A percentile compares a stretch with the other conserved stretches of the same genome.
phyloP scores from a whole-genome alignment of 2,329 filamentous ascomycete species.

The Bipolaris gigantea region DNA sequence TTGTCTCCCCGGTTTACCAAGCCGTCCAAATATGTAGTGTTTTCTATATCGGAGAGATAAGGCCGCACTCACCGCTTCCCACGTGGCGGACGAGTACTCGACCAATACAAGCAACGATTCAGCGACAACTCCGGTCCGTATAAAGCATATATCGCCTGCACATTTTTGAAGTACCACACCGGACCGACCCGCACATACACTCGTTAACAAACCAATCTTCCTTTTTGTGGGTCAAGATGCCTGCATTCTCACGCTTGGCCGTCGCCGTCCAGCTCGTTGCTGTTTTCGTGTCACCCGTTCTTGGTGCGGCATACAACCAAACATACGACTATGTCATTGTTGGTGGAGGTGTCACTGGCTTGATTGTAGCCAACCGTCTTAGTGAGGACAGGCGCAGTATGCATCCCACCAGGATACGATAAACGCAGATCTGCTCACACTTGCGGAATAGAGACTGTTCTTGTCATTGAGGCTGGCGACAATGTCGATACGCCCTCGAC shows the following conservation, averaged over 20 bases:
- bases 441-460: constrained; percentile 20
- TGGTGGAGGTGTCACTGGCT: constrained; percentile 35
- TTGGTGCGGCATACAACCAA: constrained; percentile 13
- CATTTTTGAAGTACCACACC: constrained; percentile 1
- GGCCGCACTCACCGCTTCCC: constrained; percentile 16
- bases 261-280: constrained; percentile 29
- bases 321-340: constrained; percentile 40
- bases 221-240: constrained; percentile 22
- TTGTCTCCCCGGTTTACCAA: constrained; percentile 4
- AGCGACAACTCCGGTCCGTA: constrained; percentile 13
- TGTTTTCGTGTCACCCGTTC: constrained; percentile 24
- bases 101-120: constrained; percentile 15
- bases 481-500: constrained; percentile 27
- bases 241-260: constrained; percentile 31
- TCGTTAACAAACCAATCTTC: constrained; percentile 18
- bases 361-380: constrained; percentile 35
- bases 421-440: constrained; percentile 1
- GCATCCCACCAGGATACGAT: not conserved
- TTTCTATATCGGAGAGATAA: constrained; percentile 3
- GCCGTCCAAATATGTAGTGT: not conserved
- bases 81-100: constrained; percentile 14
- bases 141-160: constrained; percentile 21
- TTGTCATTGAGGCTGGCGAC: constrained; percentile 33
- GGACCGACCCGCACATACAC: constrained; percentile 10
- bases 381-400: constrained; percentile 29